Base-by-base conservation (phyloP, 768 basidiomycete genomes). In the Strobilomyces confusus region DNA sequence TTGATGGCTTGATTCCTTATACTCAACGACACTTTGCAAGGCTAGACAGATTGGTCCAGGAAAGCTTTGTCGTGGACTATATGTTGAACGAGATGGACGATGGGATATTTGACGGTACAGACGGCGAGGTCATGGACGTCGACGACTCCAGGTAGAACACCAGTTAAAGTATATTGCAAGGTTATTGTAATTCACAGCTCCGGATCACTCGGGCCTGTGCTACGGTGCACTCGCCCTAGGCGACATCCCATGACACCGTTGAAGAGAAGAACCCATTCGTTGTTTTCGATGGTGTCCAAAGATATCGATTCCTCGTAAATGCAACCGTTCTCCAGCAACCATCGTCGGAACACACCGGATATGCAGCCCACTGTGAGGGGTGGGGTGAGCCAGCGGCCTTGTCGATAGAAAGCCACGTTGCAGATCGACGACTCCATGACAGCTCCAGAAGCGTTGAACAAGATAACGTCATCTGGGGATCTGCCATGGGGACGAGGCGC, bases 31-130 rank as follows among this genome's bases (percentile, higher is more conserved):
- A 99, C 73, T 80, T 95, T 40, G 73, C 84, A 34, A 77, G 95
- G 60, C 80, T 94, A 68, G 92, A 95, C 54, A 81, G 84, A 64
- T 72, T 97, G 51, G 81, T 97, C 30, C 92, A 97, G 73, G 97
- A 98, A 64, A 97, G 92, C 67, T 98, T 93, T 63, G 84, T 97
- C 57, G 82, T 99, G 51, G 97, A 99, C 67, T 95, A 89, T 58
- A 76, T 93, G 51, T 73, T 93, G 29, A 81, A 80, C 15, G 90
- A 93, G 75, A 93, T 93, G 91, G 91, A 92, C 63, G 86, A 80
- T 57, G 87, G 86, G 23, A 77, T 88, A 70, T 80, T 88, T 50
- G 78, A 76, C 58, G 76, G 68, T 23, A 73, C 76, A 30, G 79
- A 80, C 20, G 73, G 74, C 30, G 65, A 59, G 22, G 55, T 56